A percentile compares a stretch with the other conserved stretches of the same genome.
Evolutionary conservation across 2,329 filamentous ascomycete genomes (phyloP).

Genomic region (Xylaria sp.): DNA sequence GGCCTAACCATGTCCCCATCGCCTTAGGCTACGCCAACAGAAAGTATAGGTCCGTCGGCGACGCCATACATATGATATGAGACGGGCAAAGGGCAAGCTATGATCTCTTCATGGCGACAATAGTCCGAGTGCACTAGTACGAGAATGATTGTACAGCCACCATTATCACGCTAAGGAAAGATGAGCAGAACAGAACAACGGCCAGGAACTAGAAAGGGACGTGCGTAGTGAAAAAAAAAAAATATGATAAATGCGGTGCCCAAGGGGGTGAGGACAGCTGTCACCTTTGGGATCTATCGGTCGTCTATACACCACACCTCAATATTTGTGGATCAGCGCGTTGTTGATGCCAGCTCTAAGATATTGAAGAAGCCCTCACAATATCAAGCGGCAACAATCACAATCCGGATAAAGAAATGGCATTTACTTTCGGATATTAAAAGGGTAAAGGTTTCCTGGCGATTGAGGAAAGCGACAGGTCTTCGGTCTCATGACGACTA

Average conservation of each 20-base stretch:
- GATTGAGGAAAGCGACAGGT: not conserved
- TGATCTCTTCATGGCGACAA: not conserved
- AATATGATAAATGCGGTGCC: too few species aligned
- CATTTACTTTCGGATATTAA: not conserved
- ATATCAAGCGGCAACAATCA: too few species aligned
- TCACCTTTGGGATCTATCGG: too few species aligned
- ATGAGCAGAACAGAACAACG: not conserved
- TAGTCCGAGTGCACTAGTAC: not conserved
- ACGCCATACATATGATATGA: slow-evolving; percentile 7
- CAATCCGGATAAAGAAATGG: not conserved
- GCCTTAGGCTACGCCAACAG: slow-evolving; percentile 26
- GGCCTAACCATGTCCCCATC: not conserved
- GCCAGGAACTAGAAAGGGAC: too few species aligned
- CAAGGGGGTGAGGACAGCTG: too few species aligned
- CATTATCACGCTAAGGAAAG: not conserved
- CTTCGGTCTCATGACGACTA: not conserved
- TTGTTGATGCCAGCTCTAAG: not conserved
- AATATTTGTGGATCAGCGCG: not conserved
- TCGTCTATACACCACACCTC: too few species aligned
- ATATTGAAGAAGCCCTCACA: not conserved
- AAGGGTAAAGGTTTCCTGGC: not conserved
- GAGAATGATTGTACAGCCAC: not conserved
- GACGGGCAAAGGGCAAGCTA: not conserved
- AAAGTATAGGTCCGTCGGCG: slow-evolving; percentile 18
- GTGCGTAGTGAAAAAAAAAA: too few species aligned